Conservation (phyloP, 345 rosid genomes). For the Gynandropsis gynandra region DNA sequence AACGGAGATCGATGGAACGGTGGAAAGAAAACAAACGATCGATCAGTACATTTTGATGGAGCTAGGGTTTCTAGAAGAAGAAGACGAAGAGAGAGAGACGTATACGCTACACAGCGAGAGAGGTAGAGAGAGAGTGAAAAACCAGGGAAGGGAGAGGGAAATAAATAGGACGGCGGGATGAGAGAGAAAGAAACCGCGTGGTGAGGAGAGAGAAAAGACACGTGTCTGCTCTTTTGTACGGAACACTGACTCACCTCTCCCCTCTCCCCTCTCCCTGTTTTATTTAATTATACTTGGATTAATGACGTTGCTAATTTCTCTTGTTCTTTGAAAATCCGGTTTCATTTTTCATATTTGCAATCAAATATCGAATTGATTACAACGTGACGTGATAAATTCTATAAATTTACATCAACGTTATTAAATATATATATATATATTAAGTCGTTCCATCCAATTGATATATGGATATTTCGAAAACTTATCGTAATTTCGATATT, state of each 20-base stretch:
- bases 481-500: no score
- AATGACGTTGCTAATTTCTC: background rate
- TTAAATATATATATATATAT: no score
- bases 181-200: slow-evolving; percentile 27
- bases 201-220: slow-evolving; percentile 17
- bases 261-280: background rate
- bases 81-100: background rate
- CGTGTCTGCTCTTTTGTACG: slow-evolving; percentile 18
- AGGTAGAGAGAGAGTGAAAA: slow-evolving; percentile 6
- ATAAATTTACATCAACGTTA: no score
- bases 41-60: no score
- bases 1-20: background rate
- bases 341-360: no score
- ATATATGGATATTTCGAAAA: no score
- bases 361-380: no score
- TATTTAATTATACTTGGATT: no score
- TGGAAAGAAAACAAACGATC: background rate
- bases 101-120: no score
- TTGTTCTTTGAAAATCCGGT: background rate
- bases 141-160: slow-evolving; percentile 4
- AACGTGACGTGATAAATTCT: no score
- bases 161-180: slow-evolving; percentile 8
- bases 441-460: no score
- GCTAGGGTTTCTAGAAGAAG: slow-evolving; percentile 7
- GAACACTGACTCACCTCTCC: slow-evolving; percentile 3